Percentiles rank a stretch among this genome's conserved stretches.
Conservation (phyloP, 2,329 filamentous ascomycete genomes). For the Fusarium torulosum region DNA sequence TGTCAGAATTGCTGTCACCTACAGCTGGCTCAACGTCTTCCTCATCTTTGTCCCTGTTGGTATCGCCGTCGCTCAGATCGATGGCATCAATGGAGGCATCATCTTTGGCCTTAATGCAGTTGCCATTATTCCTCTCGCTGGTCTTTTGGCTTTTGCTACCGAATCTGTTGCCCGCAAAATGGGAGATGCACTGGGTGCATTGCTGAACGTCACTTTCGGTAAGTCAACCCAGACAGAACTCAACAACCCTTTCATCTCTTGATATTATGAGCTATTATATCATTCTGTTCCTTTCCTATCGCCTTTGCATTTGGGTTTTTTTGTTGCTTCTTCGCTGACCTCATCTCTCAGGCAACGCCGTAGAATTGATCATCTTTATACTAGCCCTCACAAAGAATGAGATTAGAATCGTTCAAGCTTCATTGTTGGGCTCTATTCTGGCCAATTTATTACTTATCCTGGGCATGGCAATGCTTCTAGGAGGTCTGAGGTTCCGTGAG, state of each 20-base stretch:
- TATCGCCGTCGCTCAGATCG: constrained; percentile 71
- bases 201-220: constrained; percentile 83
- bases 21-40: constrained; percentile 83
- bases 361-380: constrained; percentile 80
- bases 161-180: constrained; percentile 79
- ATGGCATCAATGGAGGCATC: constrained; percentile 67
- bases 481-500: constrained; percentile 87
- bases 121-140: constrained; percentile 80
- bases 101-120: constrained; percentile 81
- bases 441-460: constrained; percentile 89
- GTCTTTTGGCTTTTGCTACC: constrained; percentile 78
- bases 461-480: constrained; percentile 91
- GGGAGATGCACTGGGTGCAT: constrained; percentile 78
- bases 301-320: background rate
- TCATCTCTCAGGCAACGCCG: constrained; percentile 62
- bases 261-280: background rate
- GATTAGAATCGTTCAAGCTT: constrained; percentile 92
- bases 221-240: constrained; percentile 49
- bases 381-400: constrained; percentile 62
- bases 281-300: background rate
- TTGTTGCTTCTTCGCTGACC: background rate
- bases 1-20: constrained; percentile 69
- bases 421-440: constrained; percentile 88
- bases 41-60: constrained; percentile 83
- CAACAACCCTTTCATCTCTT: background rate